Percentiles rank a stretch among this genome's conserved stretches.
Evolutionary conservation across 768 basidiomycete species (phyloP).

Genomic region (Kwoniella shandongensis): DNA sequence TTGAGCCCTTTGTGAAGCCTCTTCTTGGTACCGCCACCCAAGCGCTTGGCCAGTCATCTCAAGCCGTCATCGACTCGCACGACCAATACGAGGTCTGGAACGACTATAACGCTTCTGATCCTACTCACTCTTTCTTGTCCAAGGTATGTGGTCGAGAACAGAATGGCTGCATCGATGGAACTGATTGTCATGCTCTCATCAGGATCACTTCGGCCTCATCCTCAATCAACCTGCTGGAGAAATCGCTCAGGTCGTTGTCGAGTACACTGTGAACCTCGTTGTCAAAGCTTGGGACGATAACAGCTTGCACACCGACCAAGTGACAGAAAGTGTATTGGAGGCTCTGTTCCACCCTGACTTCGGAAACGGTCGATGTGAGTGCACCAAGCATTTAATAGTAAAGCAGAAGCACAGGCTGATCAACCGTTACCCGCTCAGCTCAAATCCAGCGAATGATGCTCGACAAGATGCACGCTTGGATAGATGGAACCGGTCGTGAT

Average conservation of each 20-base stretch:
- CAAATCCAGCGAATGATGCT: slow-evolving; percentile 48
- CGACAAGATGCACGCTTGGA: slow-evolving; percentile 42
- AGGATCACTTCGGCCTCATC: slow-evolving; percentile 72
- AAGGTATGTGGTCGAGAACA: slow-evolving; percentile 57
- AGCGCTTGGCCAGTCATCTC: slow-evolving; percentile 65
- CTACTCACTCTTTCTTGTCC: slow-evolving; percentile 63
- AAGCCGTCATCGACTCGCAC: slow-evolving; percentile 72
- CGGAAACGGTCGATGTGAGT: slow-evolving; percentile 38
- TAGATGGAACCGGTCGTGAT: slow-evolving; percentile 34
- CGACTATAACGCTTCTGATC: slow-evolving; percentile 74
- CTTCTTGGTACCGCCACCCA: slow-evolving; percentile 68
- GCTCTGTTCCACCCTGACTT: slow-evolving; percentile 52
- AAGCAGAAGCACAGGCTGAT: no score
- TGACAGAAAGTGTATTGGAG: slow-evolving; percentile 48
- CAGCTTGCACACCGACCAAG: slow-evolving; percentile 37
- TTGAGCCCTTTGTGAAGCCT: slow-evolving; percentile 82
- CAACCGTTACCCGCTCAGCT: no score
- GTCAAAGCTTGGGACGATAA: slow-evolving; percentile 78
- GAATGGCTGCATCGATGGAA: not conserved
- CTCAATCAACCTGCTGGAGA: slow-evolving; percentile 75
- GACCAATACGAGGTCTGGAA: slow-evolving; percentile 89
- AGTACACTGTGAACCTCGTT: slow-evolving; percentile 66
- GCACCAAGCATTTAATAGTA: no score
- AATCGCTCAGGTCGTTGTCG: slow-evolving; percentile 68
- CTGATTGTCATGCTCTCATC: slow-evolving; percentile 5